Evolutionary conservation across 2,329 filamentous ascomycete genomes (phyloP).

Genomic region (Myriangium duriaei): DNA sequence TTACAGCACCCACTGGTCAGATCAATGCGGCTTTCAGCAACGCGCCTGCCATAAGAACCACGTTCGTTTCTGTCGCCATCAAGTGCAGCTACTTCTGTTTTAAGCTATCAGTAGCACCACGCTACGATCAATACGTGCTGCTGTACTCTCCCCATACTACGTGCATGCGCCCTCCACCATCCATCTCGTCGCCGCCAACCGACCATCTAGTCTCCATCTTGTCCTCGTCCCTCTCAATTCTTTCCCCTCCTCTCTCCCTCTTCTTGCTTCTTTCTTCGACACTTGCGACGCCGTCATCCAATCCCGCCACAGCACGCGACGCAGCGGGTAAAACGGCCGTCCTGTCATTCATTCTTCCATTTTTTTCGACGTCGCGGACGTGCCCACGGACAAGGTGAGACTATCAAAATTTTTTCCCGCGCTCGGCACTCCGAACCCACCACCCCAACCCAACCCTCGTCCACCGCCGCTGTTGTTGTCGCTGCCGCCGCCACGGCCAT

Average conservation of each 20-base stretch:
- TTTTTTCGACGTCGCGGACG: background rate
- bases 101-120: too few species aligned
- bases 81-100: too few species aligned
- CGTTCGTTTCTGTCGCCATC: too few species aligned
- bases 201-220: too few species aligned
- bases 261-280: background rate
- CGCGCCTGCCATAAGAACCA: too few species aligned
- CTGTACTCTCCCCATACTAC: too few species aligned
- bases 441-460: background rate
- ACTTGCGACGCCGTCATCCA: background rate
- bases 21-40: too few species aligned
- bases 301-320: background rate
- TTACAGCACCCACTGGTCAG: too few species aligned
- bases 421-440: constrained; percentile 5
- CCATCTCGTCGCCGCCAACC: too few species aligned
- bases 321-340: background rate
- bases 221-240: background rate
- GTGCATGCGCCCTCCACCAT: too few species aligned
- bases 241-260: background rate
- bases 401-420: constrained; percentile 8
- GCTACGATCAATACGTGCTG: too few species aligned
- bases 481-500: background rate
- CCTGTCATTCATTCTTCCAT: background rate
- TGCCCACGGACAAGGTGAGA: constrained; percentile 5
- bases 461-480: background rate